These are phyloP conservation scores for Arabidopsis arenosa DNA, from an alignment of 345 rosid species.

Conservation along the genomic window DNA sequence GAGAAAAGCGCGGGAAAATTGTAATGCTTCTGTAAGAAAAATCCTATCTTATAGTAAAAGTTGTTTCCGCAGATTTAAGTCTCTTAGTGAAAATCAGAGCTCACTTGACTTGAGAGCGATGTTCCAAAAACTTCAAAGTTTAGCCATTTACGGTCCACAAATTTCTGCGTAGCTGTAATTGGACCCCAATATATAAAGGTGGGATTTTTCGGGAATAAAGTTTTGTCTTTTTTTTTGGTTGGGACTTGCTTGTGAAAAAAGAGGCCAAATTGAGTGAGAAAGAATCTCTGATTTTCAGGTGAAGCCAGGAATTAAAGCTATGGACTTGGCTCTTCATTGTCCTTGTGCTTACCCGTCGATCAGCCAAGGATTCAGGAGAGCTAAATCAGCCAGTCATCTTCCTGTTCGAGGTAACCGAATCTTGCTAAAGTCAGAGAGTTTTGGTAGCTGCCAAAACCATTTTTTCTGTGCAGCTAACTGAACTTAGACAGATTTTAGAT, in stretches of 20 bases:
- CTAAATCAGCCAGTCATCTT: constrained; percentile 17
- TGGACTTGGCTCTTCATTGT: constrained; percentile 45
- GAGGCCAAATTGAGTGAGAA: background rate
- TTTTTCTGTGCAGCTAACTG: constrained; percentile 69
- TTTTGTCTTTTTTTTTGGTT: background rate
- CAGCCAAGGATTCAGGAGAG: constrained; percentile 32
- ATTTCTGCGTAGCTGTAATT: constrained; percentile 22
- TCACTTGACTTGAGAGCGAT: constrained; percentile 20
- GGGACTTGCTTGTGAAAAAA: background rate
- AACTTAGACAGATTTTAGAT: constrained; percentile 68
- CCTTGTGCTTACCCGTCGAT: constrained; percentile 37
- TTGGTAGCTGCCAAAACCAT: constrained; percentile 14
- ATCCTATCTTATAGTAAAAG: constrained; percentile 1
- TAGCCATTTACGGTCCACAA: constrained; percentile 31
- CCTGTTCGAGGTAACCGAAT: constrained; percentile 48
- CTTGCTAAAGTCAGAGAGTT: background rate
- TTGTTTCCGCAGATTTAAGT: background rate
- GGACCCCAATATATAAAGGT: constrained; percentile 32
- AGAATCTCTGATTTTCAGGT: constrained; percentile 23
- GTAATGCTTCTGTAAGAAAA: constrained; percentile 8
- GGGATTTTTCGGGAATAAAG: background rate
- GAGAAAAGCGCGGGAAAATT: constrained; percentile 42
- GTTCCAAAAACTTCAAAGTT: background rate
- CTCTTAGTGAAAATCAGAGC: constrained; percentile 6
- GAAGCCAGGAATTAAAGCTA: constrained; percentile 22